Evolutionary conservation across 352 stramenopile genomes (phyloP).

Genomic region (Achlya hypogyna): DNA sequence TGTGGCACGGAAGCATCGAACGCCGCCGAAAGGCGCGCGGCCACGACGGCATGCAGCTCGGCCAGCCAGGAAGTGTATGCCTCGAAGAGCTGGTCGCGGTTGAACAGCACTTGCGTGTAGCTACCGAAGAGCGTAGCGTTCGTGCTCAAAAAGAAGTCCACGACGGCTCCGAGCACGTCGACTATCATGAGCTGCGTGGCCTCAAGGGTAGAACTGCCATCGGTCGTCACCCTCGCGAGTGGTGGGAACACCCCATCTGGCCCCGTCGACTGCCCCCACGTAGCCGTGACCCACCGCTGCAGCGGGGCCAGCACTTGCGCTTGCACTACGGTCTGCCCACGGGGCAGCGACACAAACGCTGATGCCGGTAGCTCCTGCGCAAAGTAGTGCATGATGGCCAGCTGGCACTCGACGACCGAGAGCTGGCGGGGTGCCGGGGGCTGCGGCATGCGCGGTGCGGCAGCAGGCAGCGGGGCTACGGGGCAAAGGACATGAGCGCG

Average conservation of each 20-base stretch:
- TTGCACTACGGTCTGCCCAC: background rate
- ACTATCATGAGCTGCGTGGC: background rate
- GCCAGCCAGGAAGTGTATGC: background rate
- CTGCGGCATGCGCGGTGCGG: background rate
- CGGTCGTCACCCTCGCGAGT: no score
- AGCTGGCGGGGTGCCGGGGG: background rate
- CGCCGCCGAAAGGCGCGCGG: background rate
- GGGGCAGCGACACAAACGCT: background rate
- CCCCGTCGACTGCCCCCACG: no score
- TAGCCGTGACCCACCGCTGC: background rate
- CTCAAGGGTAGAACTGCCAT: background rate
- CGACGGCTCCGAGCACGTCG: background rate
- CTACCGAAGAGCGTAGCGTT: background rate
- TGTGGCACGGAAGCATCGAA: background rate
- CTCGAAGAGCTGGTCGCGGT: conserved; percentile 4
- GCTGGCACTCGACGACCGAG: background rate
- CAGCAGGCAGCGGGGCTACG: background rate
- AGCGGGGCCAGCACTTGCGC: background rate
- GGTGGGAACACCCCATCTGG: no score
- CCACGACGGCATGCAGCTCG: background rate
- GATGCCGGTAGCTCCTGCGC: background rate
- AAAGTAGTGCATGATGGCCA: background rate
- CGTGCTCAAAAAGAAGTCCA: background rate
- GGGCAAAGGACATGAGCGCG: background rate
- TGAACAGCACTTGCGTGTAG: background rate